Evolutionary conservation across 2,329 filamentous ascomycete genomes (phyloP), one percentile per base, ranked within the genome.

Genomic region (Penicillium verrucosum): DNA sequence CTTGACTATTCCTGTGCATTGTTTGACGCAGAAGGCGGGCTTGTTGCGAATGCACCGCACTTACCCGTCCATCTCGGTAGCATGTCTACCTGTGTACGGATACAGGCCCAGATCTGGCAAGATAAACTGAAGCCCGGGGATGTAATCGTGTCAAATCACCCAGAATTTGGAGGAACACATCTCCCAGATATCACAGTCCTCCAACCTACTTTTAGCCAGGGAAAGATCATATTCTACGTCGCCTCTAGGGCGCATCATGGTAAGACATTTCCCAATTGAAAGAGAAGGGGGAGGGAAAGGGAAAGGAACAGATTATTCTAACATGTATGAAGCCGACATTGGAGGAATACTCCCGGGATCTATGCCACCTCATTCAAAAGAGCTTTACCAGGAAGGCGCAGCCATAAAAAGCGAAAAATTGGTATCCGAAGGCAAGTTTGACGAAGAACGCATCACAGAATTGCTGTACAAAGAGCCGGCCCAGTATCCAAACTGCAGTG

Each of bases 161-260:
- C 89, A 85, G 68, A 89, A 87, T 90, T 85, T 65, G 89, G 89
- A n/a, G 89, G 89, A 25, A 92, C 89, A 0, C 89, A 92, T 77
- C 75, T 92, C 23, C 89, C 89, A 0, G 89, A 92, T 65, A 88
- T 92, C 51, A 92, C 89, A 0, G 84, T 91, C 38, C 82, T 91
- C 55, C 91, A 89, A 54, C 89, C 89, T 0, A 87, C 87, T 0
- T 92, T 90, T 70, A 77, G 89, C 84, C 0, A 88, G 81, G 86
- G 84, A 3, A 82, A 89, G 5, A 89, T 92, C 48, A 78, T 90
- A n/a, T 92, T 91, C 73, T 92, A 90, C 59, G 88, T 89, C 1
- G 89, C 89, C 0, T 89, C 87, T 4, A 81, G 88, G 34, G 89
- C 88, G 0, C 89, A 92, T 70, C 89, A 92, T 66, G 72, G 65